A percentile compares a stretch with the other conserved stretches of the same genome.
These are phyloP conservation scores for Fusarium ramigenum DNA, from an alignment of 2,329 filamentous ascomycete genomes.

Conservation along the genomic window DNA sequence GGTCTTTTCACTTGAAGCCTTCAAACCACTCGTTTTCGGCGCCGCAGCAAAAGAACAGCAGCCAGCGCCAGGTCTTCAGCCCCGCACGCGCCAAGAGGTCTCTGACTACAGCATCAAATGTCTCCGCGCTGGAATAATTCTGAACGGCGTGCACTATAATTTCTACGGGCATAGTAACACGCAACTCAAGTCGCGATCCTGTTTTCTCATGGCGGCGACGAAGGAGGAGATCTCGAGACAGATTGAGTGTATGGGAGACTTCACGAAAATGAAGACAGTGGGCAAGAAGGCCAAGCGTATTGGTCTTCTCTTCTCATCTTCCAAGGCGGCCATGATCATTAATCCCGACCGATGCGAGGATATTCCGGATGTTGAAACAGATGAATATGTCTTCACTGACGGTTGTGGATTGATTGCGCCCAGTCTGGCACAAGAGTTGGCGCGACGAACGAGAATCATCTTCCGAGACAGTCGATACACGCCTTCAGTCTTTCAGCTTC, in stretches of 20 bases:
- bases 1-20: background rate
- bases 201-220: background rate
- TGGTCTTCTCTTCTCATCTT: background rate
- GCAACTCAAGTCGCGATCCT: background rate
- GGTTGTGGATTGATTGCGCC: background rate
- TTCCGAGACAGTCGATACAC: background rate
- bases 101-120: slow-evolving; percentile 10
- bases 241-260: background rate
- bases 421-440: background rate
- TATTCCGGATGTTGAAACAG: background rate
- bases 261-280: background rate
- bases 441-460: background rate
- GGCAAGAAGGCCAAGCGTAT: slow-evolving; percentile 1
- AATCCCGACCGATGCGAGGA: background rate
- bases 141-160: background rate
- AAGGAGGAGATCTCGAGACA: background rate
- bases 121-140: background rate
- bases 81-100: background rate
- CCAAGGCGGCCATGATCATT: background rate
- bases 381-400: background rate
- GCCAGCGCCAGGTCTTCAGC: background rate
- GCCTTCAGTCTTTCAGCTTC: background rate
- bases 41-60: background rate
- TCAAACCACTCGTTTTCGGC: background rate
- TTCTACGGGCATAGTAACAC: slow-evolving; percentile 6